Percentiles rank a stretch among this genome's conserved stretches.
Conservation (phyloP, 208 protist species). For the Lotmaria passim region DNA sequence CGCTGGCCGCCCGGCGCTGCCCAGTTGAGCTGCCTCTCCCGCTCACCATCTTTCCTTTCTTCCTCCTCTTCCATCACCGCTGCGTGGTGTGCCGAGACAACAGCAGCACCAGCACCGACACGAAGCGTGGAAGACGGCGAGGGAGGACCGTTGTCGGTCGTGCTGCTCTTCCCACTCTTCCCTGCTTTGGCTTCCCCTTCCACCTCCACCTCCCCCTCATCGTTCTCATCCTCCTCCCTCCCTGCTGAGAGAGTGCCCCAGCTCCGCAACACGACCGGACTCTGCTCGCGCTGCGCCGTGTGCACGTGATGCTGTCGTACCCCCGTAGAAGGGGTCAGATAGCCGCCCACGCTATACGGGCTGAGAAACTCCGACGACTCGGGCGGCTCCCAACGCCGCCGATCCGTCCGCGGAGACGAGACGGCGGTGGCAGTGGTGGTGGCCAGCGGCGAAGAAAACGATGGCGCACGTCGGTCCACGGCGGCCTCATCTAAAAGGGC, state of each 20-base stretch:
- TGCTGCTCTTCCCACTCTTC: no score
- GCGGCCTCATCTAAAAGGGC: neutral
- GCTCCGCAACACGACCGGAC: neutral
- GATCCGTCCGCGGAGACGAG: conserved; percentile 20
- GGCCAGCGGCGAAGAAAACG: neutral
- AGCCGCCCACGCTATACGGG: conserved; percentile 17
- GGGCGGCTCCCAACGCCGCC: neutral
- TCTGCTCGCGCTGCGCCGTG: neutral
- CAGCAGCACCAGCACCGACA: no score
- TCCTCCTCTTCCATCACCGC: neutral
- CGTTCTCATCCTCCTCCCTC: neutral
- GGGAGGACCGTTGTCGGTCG: no score
- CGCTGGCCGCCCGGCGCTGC: neutral
- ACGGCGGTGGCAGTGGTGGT: neutral
- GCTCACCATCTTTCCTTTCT: neutral
- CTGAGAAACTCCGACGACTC: conserved; percentile 23
- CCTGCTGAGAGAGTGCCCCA: neutral
- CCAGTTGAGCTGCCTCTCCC: neutral
- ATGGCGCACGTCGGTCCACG: neutral
- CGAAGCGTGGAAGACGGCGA: no score
- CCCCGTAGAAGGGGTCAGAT: conserved; percentile 10
- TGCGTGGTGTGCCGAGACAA: no score
- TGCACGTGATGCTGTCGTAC: neutral
- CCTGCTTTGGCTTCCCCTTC: no score
- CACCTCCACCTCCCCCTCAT: neutral